phyloP scores from a whole-genome alignment of 805 yeast species.

The Priceomyces fermenticarens region DNA sequence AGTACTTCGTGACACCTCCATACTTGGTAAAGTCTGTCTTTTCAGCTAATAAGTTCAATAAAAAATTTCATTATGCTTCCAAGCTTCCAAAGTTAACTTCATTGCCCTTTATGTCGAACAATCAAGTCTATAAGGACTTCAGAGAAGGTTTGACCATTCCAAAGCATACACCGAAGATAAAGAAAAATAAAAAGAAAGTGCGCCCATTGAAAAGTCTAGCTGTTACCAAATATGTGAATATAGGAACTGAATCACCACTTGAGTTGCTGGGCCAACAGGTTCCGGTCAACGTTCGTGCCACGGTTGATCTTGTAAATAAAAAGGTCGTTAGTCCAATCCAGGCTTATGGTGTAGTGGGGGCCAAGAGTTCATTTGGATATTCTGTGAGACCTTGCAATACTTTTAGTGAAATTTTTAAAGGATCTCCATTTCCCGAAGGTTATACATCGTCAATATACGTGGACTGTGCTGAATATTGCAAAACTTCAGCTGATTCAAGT shows the following conservation, averaged over 20 bases:
- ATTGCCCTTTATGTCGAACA: constrained; percentile 68
- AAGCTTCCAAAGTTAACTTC: constrained; percentile 69
- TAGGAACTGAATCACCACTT: constrained; percentile 61
- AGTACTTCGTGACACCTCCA: constrained; percentile 82
- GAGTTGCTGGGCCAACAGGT: constrained; percentile 59
- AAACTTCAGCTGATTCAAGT: constrained; percentile 23
- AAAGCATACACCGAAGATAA: constrained; percentile 35
- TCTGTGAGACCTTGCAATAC: constrained; percentile 63
- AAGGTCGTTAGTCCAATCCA: constrained; percentile 66
- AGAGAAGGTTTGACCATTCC: constrained; percentile 65
- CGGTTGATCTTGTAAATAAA: constrained; percentile 62
- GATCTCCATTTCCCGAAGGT: constrained; percentile 60
- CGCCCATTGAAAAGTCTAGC: constrained; percentile 39
- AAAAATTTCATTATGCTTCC: constrained; percentile 59
- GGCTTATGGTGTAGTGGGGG: constrained; percentile 67
- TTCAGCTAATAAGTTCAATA: constrained; percentile 34
- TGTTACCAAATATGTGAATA: constrained; percentile 70
- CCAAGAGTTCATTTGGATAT: constrained; percentile 65
- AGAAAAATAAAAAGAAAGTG: constrained; percentile 43
- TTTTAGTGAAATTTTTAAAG: constrained; percentile 68
- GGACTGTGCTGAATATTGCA: constrained; percentile 59
- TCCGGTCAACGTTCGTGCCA: constrained; percentile 77
- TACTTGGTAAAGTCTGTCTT: constrained; percentile 68
- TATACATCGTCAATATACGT: constrained; percentile 66
- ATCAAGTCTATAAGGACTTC: constrained; percentile 30